These are phyloP conservation scores for Botrytis paeoniae DNA, from an alignment of 2,329 filamentous ascomycete species.

Conservation along the genomic window DNA sequence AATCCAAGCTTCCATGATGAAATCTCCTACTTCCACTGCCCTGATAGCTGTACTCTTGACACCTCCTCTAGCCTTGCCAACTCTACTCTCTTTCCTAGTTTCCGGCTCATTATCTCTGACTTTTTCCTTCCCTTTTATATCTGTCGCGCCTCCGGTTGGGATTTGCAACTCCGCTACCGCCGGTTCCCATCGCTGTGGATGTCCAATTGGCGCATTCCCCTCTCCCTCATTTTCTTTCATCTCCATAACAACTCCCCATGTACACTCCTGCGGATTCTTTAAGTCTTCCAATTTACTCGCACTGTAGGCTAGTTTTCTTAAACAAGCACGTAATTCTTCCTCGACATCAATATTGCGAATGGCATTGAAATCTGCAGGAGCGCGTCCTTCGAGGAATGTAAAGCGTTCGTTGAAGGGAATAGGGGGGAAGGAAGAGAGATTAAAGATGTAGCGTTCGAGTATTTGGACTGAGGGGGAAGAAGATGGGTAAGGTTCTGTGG, in stretches of 20 bases:
- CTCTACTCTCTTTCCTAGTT: slow-evolving; percentile 24
- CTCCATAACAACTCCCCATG: slow-evolving; percentile 75
- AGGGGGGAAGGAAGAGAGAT: slow-evolving; percentile 41
- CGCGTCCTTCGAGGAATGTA: slow-evolving; percentile 38
- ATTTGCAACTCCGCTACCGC: slow-evolving; percentile 44
- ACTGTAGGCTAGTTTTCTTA: slow-evolving; percentile 60
- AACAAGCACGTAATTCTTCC: slow-evolving; percentile 67
- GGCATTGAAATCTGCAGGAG: slow-evolving; percentile 18
- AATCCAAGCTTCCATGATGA: slow-evolving; percentile 67
- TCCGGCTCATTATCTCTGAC: background rate
- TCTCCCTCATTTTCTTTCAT: slow-evolving; percentile 53
- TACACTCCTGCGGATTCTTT: slow-evolving; percentile 56
- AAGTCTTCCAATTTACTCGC: slow-evolving; percentile 55
- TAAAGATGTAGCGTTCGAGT: slow-evolving; percentile 45
- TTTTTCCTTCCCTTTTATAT: background rate
- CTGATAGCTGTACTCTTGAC: slow-evolving; percentile 59
- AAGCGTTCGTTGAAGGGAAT: slow-evolving; percentile 38
- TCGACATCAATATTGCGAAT: slow-evolving; percentile 61
- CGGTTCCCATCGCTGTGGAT: slow-evolving; percentile 61
- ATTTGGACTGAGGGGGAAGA: slow-evolving; percentile 26
- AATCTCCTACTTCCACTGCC: slow-evolving; percentile 61
- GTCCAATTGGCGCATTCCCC: slow-evolving; percentile 52
- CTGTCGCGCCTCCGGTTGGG: background rate
- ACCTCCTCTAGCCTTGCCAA: slow-evolving; percentile 45
- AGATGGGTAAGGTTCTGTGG: slow-evolving; percentile 38